Evolutionary conservation across 768 basidiomycete species (phyloP), one percentile per base, ranked within the genome.

Genomic region (Trametes maxima): DNA sequence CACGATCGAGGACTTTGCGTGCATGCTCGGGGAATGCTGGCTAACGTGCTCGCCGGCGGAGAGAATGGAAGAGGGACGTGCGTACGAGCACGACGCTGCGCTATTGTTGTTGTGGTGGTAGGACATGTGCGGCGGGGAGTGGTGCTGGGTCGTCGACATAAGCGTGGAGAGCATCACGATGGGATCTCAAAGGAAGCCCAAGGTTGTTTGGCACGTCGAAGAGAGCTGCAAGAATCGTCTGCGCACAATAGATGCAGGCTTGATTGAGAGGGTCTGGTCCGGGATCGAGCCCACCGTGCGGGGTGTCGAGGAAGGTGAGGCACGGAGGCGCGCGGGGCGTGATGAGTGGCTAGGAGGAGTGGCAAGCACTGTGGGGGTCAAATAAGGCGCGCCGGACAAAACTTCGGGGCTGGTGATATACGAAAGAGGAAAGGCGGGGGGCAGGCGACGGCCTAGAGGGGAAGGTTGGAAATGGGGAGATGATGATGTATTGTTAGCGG

Each of bases 401-500:
- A 48, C 36, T 57, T 63, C 62, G 62, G 62, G 59, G 62, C 59
- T 64, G 40, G 22, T 45, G 57, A 54, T 58, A 51, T 56, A 63
- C 57, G 47, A 52, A 59, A 64, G 40, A 59, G 57, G 53, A 44
- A 59, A 48, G 57, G 53, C 53, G 57, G 62, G 54, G 48, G 43
- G 28, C 43, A 33, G 54, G 57, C 58, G 62, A 46, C 19, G 54
- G 24, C 62, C 57, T 24, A 54, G 58, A 64, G 57, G 35, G 62
- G 62, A 19, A 56, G 52, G 44, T 58, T 57, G 62, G 56, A 53
- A 47, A 64, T 57, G 62, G 56, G 56, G 49, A 64, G 62, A 64
- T 64, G 58, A 64, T 64, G 58, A 64, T 64, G 62, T 64, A 64
- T 64, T 64, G 62, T 64, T 64, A 45, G 57, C 56, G 62, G 46